Percentiles rank a stretch among this genome's conserved stretches.
Evolutionary conservation across 1,284 basidiomycete genomes (phyloP).

Genomic region (Trametes hirsuta): DNA sequence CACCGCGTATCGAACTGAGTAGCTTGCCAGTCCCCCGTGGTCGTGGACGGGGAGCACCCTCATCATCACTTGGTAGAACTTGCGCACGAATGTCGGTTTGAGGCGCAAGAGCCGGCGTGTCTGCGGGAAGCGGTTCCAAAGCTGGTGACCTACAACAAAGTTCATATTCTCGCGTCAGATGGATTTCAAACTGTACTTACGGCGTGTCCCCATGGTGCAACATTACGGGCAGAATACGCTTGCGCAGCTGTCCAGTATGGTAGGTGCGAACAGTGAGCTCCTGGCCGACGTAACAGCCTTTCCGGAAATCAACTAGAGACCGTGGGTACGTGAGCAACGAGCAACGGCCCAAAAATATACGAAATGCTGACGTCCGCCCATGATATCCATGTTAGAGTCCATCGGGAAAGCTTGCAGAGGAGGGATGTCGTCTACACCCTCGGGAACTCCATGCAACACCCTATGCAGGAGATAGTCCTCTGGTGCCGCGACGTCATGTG

Average conservation of each 20-base stretch:
- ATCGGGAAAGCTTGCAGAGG: slow-evolving; percentile 85
- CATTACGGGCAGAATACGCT: slow-evolving; percentile 85
- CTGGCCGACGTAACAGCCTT: slow-evolving; percentile 98
- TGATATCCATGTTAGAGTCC: slow-evolving; percentile 92
- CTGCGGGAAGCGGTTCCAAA: neutral
- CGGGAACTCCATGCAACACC: slow-evolving; percentile 85
- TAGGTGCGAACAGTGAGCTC: slow-evolving; percentile 97
- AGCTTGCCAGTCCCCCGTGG: slow-evolving; percentile 72
- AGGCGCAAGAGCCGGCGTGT: slow-evolving; percentile 24
- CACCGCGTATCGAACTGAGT: slow-evolving; percentile 55
- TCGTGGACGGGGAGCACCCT: slow-evolving; percentile 35
- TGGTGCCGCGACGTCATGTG: slow-evolving; percentile 53
- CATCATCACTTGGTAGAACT: slow-evolving; percentile 10
- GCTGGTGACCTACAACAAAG: neutral
- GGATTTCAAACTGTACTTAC: neutral
- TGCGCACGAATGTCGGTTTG: slow-evolving; percentile 29
- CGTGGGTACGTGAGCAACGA: neutral
- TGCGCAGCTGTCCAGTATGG: slow-evolving; percentile 91
- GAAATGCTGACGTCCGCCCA: slow-evolving; percentile 78
- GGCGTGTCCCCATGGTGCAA: slow-evolving; percentile 42
- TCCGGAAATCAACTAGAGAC: slow-evolving; percentile 87
- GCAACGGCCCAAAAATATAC: neutral
- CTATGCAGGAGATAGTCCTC: slow-evolving; percentile 81
- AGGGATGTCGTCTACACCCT: slow-evolving; percentile 81
- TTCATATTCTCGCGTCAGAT: neutral